Evolutionary conservation across 2,329 filamentous ascomycete species (phyloP), one percentile per base, ranked within the genome.

Genomic region (Aspergillus intermedius): DNA sequence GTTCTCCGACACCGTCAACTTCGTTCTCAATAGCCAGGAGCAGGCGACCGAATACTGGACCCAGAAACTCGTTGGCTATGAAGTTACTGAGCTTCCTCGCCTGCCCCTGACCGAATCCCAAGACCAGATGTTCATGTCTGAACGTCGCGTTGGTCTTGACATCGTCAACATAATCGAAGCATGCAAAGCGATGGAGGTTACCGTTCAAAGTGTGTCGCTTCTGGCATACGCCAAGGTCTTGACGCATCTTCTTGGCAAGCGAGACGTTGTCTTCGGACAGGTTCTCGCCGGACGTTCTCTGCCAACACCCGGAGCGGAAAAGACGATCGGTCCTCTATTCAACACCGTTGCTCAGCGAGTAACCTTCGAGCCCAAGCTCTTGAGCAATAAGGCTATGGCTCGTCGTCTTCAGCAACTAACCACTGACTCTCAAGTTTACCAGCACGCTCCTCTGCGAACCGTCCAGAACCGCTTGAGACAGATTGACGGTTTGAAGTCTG

Each of bases 291-390:
- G 77, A 12, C 67, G 77, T 48, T 74, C 69, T 2, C 64, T 80
- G 35, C 68, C 73, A 35, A 64, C 74, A 17, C 70, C 75, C 28
- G 65, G 64, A 12, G 74, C 72, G 5, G 75, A 79, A 44, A 57
- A 57, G 3, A 67, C 77, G 5, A 66, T 78, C 41, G 77, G 77
- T 0, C 77, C 77, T 0, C 61, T 80, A 50, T 80, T 80, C 70
- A 80, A 80, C 55, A 79, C 77, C 0, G 68, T 80, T 13, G 75
- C 77, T 1, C 72, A 71, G 47, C 61, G 68, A 12, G 54, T 75
- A 32, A 56, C 50, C 3, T 54, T 73, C 19, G 58, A 66, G 22
- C 48, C 57, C 2, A 59, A 59, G 4, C 46, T 70, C 62, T 3
- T 78, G 68, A 77, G 53, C 55, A 50, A 67, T 63, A 52, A 49